Evolutionary conservation across 805 yeast genomes (phyloP).

Genomic region (Trichomonascus vanleenenianus): DNA sequence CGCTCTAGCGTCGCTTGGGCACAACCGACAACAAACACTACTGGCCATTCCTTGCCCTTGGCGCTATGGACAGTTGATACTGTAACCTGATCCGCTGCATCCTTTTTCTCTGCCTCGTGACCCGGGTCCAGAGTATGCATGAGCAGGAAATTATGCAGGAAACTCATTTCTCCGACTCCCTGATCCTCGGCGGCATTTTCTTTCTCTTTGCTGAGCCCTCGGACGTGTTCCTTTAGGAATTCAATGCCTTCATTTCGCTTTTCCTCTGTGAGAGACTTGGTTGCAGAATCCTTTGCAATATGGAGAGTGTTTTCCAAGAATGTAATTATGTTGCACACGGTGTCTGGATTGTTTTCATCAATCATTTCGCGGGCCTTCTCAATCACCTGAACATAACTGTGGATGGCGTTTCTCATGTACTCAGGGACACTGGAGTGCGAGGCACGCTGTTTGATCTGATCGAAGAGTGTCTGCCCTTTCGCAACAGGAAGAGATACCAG

Average conservation of each 20-base stretch:
- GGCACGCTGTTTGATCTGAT: slow-evolving; percentile 2
- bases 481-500: slow-evolving; percentile 2
- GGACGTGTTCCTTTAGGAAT: not conserved
- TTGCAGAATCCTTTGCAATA: slow-evolving; percentile 4
- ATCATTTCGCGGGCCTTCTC: slow-evolving; percentile 2
- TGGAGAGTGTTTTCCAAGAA: slow-evolving; percentile 3
- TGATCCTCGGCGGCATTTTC: not conserved
- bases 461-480: slow-evolving; percentile 6
- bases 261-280: not conserved
- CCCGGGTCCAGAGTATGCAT: slow-evolving; percentile 16
- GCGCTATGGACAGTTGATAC: slow-evolving; percentile 87
- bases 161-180: not conserved
- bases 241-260: not conserved
- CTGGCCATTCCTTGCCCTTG: slow-evolving; percentile 94
- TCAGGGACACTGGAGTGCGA: not conserved
- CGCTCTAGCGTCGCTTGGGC: slow-evolving; percentile 5
- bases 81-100: slow-evolving; percentile 27
- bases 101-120: slow-evolving; percentile 3
- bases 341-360: not conserved
- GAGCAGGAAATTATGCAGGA: slow-evolving; percentile 13
- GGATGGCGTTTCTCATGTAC: not conserved
- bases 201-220: too few relatives aligned
- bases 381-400: slow-evolving; percentile 6
- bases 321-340: not conserved
- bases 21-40: slow-evolving; percentile 70